Evolutionary conservation across 2,329 filamentous ascomycete genomes (phyloP).

Genomic region (Lojkania enalia): DNA sequence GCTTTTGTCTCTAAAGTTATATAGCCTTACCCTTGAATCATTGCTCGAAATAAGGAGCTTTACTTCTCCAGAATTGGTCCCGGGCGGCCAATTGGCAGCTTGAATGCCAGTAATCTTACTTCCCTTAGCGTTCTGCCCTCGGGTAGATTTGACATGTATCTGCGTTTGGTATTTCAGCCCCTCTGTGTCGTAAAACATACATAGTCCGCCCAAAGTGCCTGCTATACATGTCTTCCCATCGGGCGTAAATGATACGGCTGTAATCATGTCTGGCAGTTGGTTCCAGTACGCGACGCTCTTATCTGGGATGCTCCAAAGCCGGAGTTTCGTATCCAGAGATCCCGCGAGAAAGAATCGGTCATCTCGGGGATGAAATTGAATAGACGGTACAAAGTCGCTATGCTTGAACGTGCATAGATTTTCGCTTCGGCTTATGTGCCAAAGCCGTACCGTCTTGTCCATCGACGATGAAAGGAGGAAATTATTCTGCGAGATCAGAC

Average conservation of each 20-base stretch:
- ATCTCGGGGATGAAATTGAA: slow-evolving; percentile 91
- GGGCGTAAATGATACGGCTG: slow-evolving; percentile 89
- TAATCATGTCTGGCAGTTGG: slow-evolving; percentile 83
- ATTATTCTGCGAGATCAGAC: slow-evolving; percentile 66
- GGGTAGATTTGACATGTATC: slow-evolving; percentile 88
- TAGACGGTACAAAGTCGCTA: slow-evolving; percentile 91
- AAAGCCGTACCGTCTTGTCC: slow-evolving; percentile 95
- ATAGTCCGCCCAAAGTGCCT: slow-evolving; percentile 81
- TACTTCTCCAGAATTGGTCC: slow-evolving; percentile 65
- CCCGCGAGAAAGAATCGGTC: slow-evolving; percentile 97
- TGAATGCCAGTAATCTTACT: slow-evolving; percentile 97
- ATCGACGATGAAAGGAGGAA: slow-evolving; percentile 94
- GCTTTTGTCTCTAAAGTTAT: slow-evolving; percentile 81
- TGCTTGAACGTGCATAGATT: slow-evolving; percentile 94
- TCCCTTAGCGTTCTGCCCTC: slow-evolving; percentile 91
- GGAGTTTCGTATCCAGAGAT: slow-evolving; percentile 82
- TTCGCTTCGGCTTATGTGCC: slow-evolving; percentile 84
- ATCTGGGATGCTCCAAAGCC: slow-evolving; percentile 96
- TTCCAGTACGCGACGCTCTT: slow-evolving; percentile 85
- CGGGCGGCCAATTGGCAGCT: slow-evolving; percentile 64
- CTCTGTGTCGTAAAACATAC: slow-evolving; percentile 91
- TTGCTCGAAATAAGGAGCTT: slow-evolving; percentile 93
- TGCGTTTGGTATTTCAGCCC: slow-evolving; percentile 82
- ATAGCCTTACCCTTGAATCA: slow-evolving; percentile 87
- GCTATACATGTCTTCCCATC: slow-evolving; percentile 90